A percentile compares a stretch with the other conserved stretches of the same genome.
Evolutionary conservation across 2,329 filamentous ascomycete species (phyloP).

Genomic region (Hyphodiscus sp.): DNA sequence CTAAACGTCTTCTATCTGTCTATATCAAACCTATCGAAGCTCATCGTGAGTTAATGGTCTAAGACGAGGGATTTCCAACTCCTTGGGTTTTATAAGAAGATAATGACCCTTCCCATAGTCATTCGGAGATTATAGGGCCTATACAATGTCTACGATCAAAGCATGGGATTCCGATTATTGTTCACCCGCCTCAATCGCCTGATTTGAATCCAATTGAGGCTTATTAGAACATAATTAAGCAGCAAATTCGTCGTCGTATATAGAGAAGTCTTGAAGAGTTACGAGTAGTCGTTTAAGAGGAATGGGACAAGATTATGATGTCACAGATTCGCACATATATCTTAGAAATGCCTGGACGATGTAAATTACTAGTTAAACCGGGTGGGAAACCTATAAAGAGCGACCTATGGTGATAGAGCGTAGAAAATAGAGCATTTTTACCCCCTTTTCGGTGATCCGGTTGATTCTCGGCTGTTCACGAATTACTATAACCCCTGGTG

Average conservation of each 20-base stretch:
- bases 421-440: slow-evolving; percentile 24
- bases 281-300: slow-evolving; percentile 5
- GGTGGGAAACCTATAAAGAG: background rate
- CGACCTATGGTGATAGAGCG: background rate
- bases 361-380: background rate
- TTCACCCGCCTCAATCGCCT: slow-evolving; percentile 2
- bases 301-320: slow-evolving; percentile 12
- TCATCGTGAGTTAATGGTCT: background rate
- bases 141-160: background rate
- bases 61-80: background rate
- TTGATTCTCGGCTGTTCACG: too few species aligned
- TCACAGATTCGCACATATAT: slow-evolving; percentile 5
- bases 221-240: slow-evolving; percentile 11
- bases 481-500: too few species aligned
- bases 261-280: slow-evolving; percentile 8
- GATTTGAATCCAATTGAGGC: slow-evolving; percentile 1
- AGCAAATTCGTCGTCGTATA: slow-evolving; percentile 3
- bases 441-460: too few species aligned
- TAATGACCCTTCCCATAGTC: slow-evolving; percentile 1
- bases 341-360: slow-evolving; percentile 6
- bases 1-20: background rate
- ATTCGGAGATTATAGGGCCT: slow-evolving; percentile 1
- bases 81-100: slow-evolving; percentile 5
- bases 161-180: slow-evolving; percentile 2
- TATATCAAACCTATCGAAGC: slow-evolving; percentile 4